phyloP scores from a whole-genome alignment of 768 basidiomycete genomes.

The Boletus pseudopeckii region DNA sequence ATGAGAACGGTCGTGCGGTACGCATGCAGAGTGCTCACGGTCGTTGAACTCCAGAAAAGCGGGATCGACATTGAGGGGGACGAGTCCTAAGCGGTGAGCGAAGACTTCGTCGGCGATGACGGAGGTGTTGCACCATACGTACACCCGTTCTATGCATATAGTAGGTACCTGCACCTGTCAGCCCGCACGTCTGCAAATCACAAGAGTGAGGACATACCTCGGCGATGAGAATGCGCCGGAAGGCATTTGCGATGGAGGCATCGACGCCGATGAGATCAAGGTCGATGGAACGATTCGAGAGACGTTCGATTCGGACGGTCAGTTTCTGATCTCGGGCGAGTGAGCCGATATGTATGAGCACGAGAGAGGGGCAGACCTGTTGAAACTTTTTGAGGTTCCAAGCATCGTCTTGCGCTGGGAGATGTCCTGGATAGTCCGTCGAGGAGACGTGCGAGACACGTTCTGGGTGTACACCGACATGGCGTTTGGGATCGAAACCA shows the following conservation, averaged over 20 bases:
- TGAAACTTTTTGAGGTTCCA: constrained; percentile 79
- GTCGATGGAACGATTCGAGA: constrained; percentile 83
- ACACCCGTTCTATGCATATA: constrained; percentile 86
- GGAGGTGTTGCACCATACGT: constrained; percentile 91
- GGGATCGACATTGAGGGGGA: constrained; percentile 88
- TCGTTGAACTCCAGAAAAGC: constrained; percentile 57
- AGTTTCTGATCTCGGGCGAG: constrained; percentile 52
- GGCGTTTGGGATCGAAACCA: constrained; percentile 41
- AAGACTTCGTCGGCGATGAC: constrained; percentile 94
- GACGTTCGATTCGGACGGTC: constrained; percentile 66
- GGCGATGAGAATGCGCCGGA: constrained; percentile 87
- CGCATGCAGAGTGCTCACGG: constrained; percentile 25
- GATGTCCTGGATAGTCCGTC: constrained; percentile 88
- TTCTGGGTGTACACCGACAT: constrained; percentile 70
- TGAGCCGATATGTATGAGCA: background rate
- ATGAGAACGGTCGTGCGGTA: background rate
- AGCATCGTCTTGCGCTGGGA: constrained; percentile 77
- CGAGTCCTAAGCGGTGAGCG: constrained; percentile 85
- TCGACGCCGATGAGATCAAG: constrained; percentile 96
- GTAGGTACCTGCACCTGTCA: constrained; percentile 69
- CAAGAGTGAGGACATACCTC: constrained; percentile 57
- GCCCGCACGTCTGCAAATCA: background rate
- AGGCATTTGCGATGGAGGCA: constrained; percentile 93
- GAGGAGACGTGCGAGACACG: constrained; percentile 78
- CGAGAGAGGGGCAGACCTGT: constrained; percentile 49